These are phyloP conservation scores for Filosporella fistucella DNA, from an alignment of 495 filamentous ascomycete genomes.

Conservation along the genomic window DNA sequence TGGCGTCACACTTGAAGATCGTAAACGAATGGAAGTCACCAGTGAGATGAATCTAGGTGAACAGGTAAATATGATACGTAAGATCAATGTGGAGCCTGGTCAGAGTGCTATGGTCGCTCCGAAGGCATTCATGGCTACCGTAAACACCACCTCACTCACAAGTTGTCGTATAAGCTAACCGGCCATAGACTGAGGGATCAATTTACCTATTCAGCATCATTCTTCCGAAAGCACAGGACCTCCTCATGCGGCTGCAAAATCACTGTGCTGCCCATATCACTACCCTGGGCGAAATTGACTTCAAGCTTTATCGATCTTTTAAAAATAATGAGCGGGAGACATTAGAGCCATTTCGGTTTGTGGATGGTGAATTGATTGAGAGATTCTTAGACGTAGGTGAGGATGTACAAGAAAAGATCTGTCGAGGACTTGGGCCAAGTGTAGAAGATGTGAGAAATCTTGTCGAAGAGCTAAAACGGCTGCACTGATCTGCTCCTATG, in stretches of 20 bases:
- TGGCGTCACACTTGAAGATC: conserved; percentile 72
- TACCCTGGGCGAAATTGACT: conserved; percentile 51
- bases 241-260: conserved; percentile 79
- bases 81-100: conserved; percentile 50
- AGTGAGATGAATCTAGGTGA: conserved; percentile 84
- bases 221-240: conserved; percentile 59
- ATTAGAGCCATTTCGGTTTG: conserved; percentile 77
- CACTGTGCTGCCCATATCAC: conserved; percentile 37
- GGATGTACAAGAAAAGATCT: conserved; percentile 61
- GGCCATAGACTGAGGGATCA: conserved; percentile 72
- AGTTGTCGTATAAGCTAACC: conserved; percentile 23
- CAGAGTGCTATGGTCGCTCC: conserved; percentile 65
- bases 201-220: conserved; percentile 88
- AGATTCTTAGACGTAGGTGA: conserved; percentile 69
- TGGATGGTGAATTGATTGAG: conserved; percentile 91
- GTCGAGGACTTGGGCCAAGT: conserved; percentile 51
- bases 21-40: conserved; percentile 62
- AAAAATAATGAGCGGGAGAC: conserved; percentile 62
- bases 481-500: conserved; percentile 59
- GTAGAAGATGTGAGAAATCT: conserved; percentile 69
- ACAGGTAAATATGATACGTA: conserved; percentile 79
- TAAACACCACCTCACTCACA: conserved; percentile 33
- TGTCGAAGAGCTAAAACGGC: conserved; percentile 67
- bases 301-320: conserved; percentile 75
- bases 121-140: conserved; percentile 84